Evolutionary conservation across 83 land plant species (phyloP).

Genomic region (Larix sibirica): DNA sequence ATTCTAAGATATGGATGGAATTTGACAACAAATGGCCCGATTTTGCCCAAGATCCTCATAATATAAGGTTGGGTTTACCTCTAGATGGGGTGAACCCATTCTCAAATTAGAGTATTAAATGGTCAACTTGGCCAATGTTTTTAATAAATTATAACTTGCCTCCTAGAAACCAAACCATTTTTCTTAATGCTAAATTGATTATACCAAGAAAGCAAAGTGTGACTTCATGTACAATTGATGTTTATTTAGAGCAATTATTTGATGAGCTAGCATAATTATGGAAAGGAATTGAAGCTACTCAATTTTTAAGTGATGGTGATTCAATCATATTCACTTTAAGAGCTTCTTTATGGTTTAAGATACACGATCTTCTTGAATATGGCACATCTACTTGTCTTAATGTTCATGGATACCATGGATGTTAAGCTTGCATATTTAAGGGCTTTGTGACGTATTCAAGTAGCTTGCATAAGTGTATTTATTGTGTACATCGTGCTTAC

Average conservation of each 20-base stretch:
- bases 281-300: not conserved
- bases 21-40: no score
- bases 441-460: not conserved
- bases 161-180: not conserved
- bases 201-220: not conserved
- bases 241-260: not conserved
- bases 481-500: not conserved
- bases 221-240: no score
- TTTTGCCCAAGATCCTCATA: no score
- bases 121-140: not conserved
- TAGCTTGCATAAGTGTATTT: not conserved
- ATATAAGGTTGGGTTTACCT: no score
- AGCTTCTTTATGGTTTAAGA: not conserved
- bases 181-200: not conserved
- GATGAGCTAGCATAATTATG: not conserved
- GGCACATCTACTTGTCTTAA: not conserved
- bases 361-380: not conserved
- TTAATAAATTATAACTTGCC: not conserved
- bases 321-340: no score
- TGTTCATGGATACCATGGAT: not conserved
- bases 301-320: not conserved
- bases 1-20: no score
- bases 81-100: not conserved
- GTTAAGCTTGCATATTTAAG: not conserved
- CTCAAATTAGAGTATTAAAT: not conserved